Evolutionary conservation across 441 rosid genomes (phyloP), one percentile per base, ranked within the genome.

Genomic region (Metrosideros polymorpha): DNA sequence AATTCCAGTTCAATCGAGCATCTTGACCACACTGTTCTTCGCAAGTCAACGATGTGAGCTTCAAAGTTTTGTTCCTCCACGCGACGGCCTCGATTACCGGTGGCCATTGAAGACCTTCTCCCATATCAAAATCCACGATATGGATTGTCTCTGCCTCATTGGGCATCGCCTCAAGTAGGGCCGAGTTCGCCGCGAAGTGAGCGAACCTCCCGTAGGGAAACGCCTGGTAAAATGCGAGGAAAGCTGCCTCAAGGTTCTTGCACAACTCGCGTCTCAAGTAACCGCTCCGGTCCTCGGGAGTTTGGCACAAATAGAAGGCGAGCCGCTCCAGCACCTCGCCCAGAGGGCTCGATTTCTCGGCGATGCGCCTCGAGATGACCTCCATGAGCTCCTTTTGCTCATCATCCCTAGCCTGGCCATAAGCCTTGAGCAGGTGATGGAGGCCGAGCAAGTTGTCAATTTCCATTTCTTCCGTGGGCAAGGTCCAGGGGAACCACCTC

Each of bases 161-260:
- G 0, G 91, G 91, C 47, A 86, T 84, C 27, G 91, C 85, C 82
- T 88, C 89, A 4, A 90, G 88, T 82, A 92, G 86, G 32, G 93
- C 90, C 2, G 90, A 84, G 76, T 90, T 89, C 2, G 91, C 93
- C 1, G 86, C 85, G 12, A 87, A 90, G 82, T 92, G 93, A 85
- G 93, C 89, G 22, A 92, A 89, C 77, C 89, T 88, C 4, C 92
- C 93, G 9, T 86, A 88, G 9, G 92, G 92, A 55, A 91, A 89
- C 4, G 83, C 82, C 71, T 84, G 89, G 82, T 91, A 91, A 84
- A 91, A 89, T 12, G 89, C 88, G 17, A 14, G 57, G 89, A 90
- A 89, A n/a, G 91, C 92, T 1, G 52, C 87, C 85, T 79, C 83
- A 18, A 84, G 87, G 84, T 89, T 89, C 84, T 88, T 88, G 84